These are phyloP conservation scores for Chlamydomonas reinhardtii DNA, from an alignment of 163 green algal species.

Conservation along the genomic window DNA sequence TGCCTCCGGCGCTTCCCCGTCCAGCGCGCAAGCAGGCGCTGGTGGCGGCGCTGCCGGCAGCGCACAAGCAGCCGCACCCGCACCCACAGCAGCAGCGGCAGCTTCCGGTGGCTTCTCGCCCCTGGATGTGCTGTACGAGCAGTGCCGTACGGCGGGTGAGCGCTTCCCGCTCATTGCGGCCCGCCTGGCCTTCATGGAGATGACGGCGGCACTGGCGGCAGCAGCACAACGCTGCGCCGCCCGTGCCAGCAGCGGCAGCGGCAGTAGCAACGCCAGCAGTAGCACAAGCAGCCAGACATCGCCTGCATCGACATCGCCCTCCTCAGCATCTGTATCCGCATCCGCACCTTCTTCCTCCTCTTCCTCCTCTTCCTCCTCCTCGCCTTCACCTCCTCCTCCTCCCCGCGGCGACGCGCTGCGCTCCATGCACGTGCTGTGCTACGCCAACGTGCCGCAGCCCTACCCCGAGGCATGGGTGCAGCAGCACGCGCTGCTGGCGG, in stretches of 20 bases:
- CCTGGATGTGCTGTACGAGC: constrained; percentile 47
- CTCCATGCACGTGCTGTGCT: constrained; percentile 53
- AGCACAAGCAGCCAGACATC: neutral
- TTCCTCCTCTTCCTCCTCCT: too few species aligned
- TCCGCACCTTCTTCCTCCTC: too few species aligned
- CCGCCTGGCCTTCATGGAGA: constrained; percentile 64
- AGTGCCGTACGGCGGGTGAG: constrained; percentile 58
- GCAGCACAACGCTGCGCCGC: neutral
- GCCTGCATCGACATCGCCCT: too few species aligned
- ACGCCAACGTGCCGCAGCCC: constrained; percentile 51
- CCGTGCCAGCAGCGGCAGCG: too few species aligned
- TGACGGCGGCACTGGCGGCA: constrained; percentile 7
- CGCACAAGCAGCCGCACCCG: neutral
- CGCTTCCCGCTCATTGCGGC: constrained; percentile 74
- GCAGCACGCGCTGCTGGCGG: constrained; percentile 41
- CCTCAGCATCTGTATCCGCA: too few species aligned
- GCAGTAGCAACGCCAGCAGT: neutral
- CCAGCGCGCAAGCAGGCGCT: too few species aligned
- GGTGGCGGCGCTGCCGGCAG: too few species aligned
- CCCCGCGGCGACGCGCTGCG: neutral
- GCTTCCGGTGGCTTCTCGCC: neutral
- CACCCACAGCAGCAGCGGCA: neutral
- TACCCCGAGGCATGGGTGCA: constrained; percentile 42
- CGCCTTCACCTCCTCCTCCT: too few species aligned
- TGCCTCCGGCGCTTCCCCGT: too few species aligned